Conservation (phyloP, 345 rosid genomes). For the Citrus cavaleriei region DNA sequence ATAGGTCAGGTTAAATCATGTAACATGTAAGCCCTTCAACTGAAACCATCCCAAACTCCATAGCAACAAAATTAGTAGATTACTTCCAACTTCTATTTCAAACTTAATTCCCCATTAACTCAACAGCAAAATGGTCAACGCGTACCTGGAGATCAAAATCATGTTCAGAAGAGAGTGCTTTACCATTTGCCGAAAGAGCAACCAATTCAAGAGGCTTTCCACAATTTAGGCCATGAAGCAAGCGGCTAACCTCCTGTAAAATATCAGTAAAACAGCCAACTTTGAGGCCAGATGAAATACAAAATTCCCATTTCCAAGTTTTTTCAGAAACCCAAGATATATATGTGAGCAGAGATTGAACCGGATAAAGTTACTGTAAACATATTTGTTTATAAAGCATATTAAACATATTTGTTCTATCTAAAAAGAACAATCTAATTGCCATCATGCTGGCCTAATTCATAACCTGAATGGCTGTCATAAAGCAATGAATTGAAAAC, state of each 20-base stretch:
- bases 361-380: too few species aligned
- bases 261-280: not conserved
- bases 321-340: too few species aligned
- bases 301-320: not conserved
- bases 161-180: constrained; percentile 49
- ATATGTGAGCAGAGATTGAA: too few species aligned
- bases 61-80: not conserved
- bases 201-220: constrained; percentile 52
- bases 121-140: not conserved
- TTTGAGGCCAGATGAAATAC: not conserved
- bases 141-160: constrained; percentile 83
- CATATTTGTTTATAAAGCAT: too few species aligned
- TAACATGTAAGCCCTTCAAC: not conserved
- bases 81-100: not conserved
- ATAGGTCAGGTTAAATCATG: not conserved
- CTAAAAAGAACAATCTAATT: not conserved
- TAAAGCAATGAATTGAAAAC: not conserved
- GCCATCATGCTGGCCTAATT: not conserved
- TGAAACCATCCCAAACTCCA: not conserved
- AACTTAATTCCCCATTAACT: not conserved
- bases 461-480: not conserved
- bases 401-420: too few species aligned
- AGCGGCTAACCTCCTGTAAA: constrained; percentile 76
- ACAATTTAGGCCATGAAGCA: constrained; percentile 76
- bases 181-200: constrained; percentile 47